Evolutionary conservation across 78 protist genomes (phyloP).

Genomic region (Dictyostelium firmibasis): DNA sequence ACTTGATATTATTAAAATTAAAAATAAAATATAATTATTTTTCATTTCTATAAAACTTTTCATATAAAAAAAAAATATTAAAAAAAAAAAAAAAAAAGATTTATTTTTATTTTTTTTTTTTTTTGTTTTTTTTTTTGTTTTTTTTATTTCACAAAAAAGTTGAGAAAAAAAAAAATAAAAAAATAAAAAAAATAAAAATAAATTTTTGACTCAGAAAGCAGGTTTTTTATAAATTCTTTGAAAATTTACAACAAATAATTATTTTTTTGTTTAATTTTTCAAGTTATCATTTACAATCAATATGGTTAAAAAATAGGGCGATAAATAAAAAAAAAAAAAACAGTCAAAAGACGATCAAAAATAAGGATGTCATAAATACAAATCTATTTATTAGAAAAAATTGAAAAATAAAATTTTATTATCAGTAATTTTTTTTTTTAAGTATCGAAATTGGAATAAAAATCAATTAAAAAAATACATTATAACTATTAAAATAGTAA

Average conservation of each 20-base stretch:
- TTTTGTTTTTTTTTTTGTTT: no score
- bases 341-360: no score
- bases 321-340: neutral
- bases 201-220: neutral
- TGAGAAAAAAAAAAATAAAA: neutral
- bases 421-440: no score
- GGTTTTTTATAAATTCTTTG: neutral
- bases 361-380: no score
- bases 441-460: no score
- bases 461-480: no score
- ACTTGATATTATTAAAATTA: neutral
- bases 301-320: no score
- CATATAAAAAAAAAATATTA: neutral
- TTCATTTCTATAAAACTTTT: neutral
- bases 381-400: no score
- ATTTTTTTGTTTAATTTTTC: neutral
- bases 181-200: neutral
- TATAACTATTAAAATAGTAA: no score
- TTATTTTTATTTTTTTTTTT: neutral
- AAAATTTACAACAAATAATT: neutral
- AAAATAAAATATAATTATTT: neutral
- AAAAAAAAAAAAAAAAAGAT: neutral
- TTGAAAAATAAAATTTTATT: no score
- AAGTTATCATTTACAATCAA: neutral
- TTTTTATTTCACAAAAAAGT: neutral